Evolutionary conservation across 495 filamentous ascomycete species (phyloP), one percentile per base, ranked within the genome.

Genomic region (Neurospora sp.): DNA sequence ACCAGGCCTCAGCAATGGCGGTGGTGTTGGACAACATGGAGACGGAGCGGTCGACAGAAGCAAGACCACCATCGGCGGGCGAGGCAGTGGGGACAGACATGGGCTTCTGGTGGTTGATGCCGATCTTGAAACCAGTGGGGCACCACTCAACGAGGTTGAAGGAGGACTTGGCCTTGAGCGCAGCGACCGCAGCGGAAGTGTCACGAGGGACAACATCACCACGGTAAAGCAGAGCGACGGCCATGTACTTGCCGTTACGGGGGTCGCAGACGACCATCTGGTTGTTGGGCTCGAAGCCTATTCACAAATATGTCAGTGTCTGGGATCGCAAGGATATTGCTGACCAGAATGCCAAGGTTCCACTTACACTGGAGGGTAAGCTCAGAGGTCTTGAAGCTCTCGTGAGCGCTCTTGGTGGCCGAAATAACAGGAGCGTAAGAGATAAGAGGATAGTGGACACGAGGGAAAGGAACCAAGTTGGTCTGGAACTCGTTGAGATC

Each of bases 91-190:
- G 92, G n/a, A 95, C 91, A 70, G 89, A 87, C 74, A 90, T 84
- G 53, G 93, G 93, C 85, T 94, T 93, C 83, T 94, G 91, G 85
- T 94, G 94, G 86, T 94, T 95, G 87, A 97, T 96, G 76, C 93
- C 93, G 71, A 97, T 86, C 87, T 97, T 97, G 89, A 97, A 97
- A 73, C 93, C 93, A 61, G 93, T 97, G n/a, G 93, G 93, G 84
- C 93, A 97, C 93, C 93, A 97, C 81, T 97, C 93, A 71, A 97
- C 93, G 72, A 96, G 86, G 87, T 96, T 94, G 88, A 97, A 95
- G 37, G 93, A 93, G 10, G 89, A 77, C 86, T 93, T 94, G 77
- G 93, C 90, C 85, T 97, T 97, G 75, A 97, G 87, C 27, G 89
- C 87, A 35, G 91, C 91, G 70, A 95, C 89, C 39, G 93, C 93